These are phyloP conservation scores for Exophiala xenobiotica DNA, from an alignment of 2,329 filamentous ascomycete genomes.

Conservation along the genomic window DNA sequence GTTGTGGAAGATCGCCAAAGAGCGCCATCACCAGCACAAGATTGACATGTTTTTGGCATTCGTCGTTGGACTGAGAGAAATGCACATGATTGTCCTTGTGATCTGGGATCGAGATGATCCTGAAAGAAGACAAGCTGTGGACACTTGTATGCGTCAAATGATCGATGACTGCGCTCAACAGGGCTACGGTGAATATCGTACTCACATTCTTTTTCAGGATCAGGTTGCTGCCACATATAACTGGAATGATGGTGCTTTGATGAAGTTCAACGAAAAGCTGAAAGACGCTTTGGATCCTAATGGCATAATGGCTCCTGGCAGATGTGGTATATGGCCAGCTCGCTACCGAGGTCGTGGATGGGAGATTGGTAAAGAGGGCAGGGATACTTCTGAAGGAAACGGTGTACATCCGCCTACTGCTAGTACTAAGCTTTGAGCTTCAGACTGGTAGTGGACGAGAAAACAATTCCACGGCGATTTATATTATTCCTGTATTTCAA, in stretches of 20 bases:
- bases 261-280: slow-evolving; percentile 46
- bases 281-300: slow-evolving; percentile 51
- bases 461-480: no score
- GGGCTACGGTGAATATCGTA: slow-evolving; percentile 49
- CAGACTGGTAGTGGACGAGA: no score
- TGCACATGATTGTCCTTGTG: not conserved
- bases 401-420: not conserved
- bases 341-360: slow-evolving; percentile 4
- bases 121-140: slow-evolving; percentile 2
- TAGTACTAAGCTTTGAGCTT: not conserved
- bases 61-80: not conserved
- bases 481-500: no score
- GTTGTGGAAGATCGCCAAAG: not conserved
- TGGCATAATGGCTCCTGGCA: slow-evolving; percentile 48
- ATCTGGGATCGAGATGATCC: slow-evolving; percentile 9
- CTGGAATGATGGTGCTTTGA: slow-evolving; percentile 42
- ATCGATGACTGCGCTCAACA: slow-evolving; percentile 38
- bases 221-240: slow-evolving; percentile 46
- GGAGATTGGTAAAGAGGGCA: slow-evolving; percentile 6
- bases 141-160: slow-evolving; percentile 31
- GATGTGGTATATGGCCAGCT: slow-evolving; percentile 44
- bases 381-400: not conserved
- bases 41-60: not conserved
- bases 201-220: slow-evolving; percentile 46
- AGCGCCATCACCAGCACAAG: not conserved